These are phyloP conservation scores for Penicillium canescens DNA, from an alignment of 495 filamentous ascomycete genomes.

Conservation along the genomic window DNA sequence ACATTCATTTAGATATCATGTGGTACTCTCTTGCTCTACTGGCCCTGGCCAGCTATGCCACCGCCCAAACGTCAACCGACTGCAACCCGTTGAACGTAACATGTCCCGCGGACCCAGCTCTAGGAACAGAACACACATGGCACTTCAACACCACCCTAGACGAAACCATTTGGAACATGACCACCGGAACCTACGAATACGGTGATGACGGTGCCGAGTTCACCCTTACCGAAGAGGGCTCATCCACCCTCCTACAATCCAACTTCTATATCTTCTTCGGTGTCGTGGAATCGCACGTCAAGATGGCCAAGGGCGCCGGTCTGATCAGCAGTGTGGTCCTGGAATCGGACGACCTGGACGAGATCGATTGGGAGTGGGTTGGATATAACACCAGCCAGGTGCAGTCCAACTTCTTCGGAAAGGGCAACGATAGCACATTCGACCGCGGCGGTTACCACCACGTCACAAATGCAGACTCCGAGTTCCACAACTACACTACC, in stretches of 20 bases:
- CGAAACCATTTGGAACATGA: constrained; percentile 61
- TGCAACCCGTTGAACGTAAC: constrained; percentile 66
- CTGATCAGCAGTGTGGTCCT: constrained; percentile 85
- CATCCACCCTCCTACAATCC: constrained; percentile 71
- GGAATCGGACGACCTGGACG: constrained; percentile 87
- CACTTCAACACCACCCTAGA: constrained; percentile 60
- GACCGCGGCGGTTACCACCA: constrained; percentile 69
- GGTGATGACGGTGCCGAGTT: constrained; percentile 64
- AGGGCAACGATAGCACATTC: constrained; percentile 73
- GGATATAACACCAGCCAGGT: constrained; percentile 59
- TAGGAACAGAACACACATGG: constrained; percentile 62
- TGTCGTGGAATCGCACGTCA: constrained; percentile 68
- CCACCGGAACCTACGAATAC: constrained; percentile 56
- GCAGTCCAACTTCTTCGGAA: constrained; percentile 93
- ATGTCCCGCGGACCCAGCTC: constrained; percentile 67
- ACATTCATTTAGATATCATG: constrained; percentile 21
- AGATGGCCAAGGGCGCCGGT: constrained; percentile 68
- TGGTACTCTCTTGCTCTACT: constrained; percentile 25
- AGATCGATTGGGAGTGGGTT: constrained; percentile 83
- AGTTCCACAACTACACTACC: constrained; percentile 86
- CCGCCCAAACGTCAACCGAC: constrained; percentile 50
- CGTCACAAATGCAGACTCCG: constrained; percentile 57
- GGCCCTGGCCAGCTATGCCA: constrained; percentile 26
- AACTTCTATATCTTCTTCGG: constrained; percentile 87
- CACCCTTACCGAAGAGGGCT: constrained; percentile 62